Evolutionary conservation across 1,139 yeast species (phyloP), one percentile per base, ranked within the genome.

Genomic region (Eremothecium gossypii): DNA sequence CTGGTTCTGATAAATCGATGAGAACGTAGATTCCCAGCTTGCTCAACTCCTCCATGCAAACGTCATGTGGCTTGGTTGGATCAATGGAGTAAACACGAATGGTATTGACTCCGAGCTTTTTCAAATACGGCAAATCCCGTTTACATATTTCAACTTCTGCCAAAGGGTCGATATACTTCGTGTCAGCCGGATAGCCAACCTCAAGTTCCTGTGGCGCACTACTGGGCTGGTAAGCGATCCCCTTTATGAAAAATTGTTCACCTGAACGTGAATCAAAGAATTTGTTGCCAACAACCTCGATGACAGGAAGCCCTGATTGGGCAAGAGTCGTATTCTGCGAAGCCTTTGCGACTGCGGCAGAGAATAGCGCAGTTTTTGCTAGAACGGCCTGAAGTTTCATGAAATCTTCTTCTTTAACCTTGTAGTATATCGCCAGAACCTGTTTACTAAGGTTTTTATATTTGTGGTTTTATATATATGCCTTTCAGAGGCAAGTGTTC

Each of bases 181-280:
- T 56, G 9, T 63, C 61, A 23, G 49, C 63, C 8, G 47, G 42
- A 10, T 14, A 14, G 11, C 37, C 37, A 4, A 9, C 27, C 26
- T 62, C 67, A 10, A 58, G 62, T 5, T 39, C 36, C 7, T n/a
- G 31, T 9, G 31, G 23, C 30, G 65, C 60, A 42, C 70, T 56
- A 36, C 69, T 62, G 35, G 73, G 74, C 52, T 76, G 82, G 49
- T 77, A 77, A 1, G 81, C 79, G 32, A 76, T 70, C 8, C 83
- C 83, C 46, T 73, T 75, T 45, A 76, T 65, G 49, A 70, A 74
- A 55, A 76, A 76, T 58, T 74, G 80, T 26, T 67, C 62, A 0
- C 73, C 73, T 12, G 65, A 60, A 12, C 57, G 60, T 2, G 66
- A 48, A 45, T 65, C 57, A 47, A 69, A 74, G 54, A 77, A 73